phyloP scores from a whole-genome alignment of 2,329 filamentous ascomycete species.

The Botrytis paeoniae region DNA sequence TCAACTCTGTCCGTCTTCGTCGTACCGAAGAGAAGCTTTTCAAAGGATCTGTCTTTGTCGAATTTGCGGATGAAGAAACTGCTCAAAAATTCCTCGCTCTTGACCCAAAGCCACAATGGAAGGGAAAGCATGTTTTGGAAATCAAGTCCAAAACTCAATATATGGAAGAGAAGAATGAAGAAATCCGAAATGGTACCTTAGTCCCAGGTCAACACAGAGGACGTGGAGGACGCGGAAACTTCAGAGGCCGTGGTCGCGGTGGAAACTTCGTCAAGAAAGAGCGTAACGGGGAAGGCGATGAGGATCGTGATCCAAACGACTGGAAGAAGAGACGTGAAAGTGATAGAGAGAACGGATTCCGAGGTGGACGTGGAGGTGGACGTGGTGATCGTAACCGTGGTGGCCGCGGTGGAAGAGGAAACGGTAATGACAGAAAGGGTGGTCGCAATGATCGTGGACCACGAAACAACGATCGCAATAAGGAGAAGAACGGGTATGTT shows the following conservation, averaged over 20 bases:
- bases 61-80: conserved; percentile 77
- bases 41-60: conserved; percentile 96
- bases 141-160: conserved; percentile 90
- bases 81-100: conserved; percentile 76
- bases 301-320: conserved; percentile 50
- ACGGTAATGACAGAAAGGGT: conserved; percentile 13
- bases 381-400: conserved; percentile 39
- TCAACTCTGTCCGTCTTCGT: conserved; percentile 82
- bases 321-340: conserved; percentile 64
- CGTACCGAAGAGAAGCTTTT: conserved; percentile 70
- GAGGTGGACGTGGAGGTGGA: conserved; percentile 40
- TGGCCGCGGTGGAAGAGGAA: conserved; percentile 44
- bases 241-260: conserved; percentile 41
- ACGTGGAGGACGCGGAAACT: conserved; percentile 21
- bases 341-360: conserved; percentile 59
- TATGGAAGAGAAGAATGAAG: conserved; percentile 69
- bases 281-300: conserved; percentile 26
- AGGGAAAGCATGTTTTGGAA: conserved; percentile 67
- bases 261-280: conserved; percentile 13
- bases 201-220: conserved; percentile 45
- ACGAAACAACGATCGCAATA: conserved; percentile 39
- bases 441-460: conserved; percentile 43
- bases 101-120: conserved; percentile 80
- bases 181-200: conserved; percentile 69
- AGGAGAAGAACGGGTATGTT: conserved; percentile 36